Evolutionary conservation across 2,329 filamentous ascomycete species (phyloP), one percentile per base, ranked within the genome.

Genomic region (Penicillium vulpinum): DNA sequence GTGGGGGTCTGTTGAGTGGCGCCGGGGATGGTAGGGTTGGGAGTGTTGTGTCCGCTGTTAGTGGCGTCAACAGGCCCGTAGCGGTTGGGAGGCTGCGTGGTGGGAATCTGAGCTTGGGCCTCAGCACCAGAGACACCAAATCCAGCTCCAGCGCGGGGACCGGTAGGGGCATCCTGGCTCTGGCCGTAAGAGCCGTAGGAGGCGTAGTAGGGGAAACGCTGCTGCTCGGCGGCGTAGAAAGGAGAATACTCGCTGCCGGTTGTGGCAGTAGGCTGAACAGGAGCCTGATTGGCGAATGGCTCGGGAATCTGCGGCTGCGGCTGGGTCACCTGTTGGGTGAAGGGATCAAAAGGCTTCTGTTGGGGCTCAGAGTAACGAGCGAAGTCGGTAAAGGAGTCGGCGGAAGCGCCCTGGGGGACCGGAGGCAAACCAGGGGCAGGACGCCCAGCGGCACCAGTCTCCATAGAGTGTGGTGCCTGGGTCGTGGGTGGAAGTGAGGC

Each of bases 1-100:
- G 77, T 74, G 47, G 82, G 82, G 48, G 77, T 78, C 62, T 84
- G 54, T 48, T 56, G 83, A 57, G 83, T 81, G 57, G 83, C 82
- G 51, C 76, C 79, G 57, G 82, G 81, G 58, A 85, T 74, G 39
- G 88, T 82, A 28, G 92, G 92, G 78, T 95, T 94, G 35, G 93
- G 92, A 2, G 92, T 97, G 68, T 89, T 93, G 74, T 94, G 89
- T 43, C 92, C 93, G 72, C 91, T 96, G 78, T 88, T 91, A 69
- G 92, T 90, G 54, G 96, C 91, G 61, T 85, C 81, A 58, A 82
- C 72, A 77, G 87, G 79, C 46, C 77, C 83, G 68, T 88, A 88
- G 65, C 88, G 88, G 72, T 86, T 90, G 73, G 92, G 90, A 38
- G 88, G 86, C 72, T 91, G 92, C 83, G 87, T 78, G 70, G 84